phyloP scores from a whole-genome alignment of 805 yeast species.

The Metschnikowia arizonensis region DNA sequence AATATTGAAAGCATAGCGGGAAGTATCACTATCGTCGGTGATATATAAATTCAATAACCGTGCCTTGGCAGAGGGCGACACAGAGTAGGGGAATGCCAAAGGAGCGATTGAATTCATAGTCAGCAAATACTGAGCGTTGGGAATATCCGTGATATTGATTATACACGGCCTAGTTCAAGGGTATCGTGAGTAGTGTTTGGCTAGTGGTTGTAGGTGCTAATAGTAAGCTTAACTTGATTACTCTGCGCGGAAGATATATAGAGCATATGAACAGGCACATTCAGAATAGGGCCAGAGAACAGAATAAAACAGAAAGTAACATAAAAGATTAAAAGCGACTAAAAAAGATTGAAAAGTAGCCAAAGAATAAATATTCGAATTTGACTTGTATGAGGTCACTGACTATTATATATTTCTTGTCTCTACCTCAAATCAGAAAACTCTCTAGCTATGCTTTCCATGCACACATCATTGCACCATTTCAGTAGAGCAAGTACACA shows the following conservation, averaged over 20 bases:
- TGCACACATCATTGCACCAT: background rate
- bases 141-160: background rate
- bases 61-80: slow-evolving; percentile 14
- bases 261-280: background rate
- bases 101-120: slow-evolving; percentile 3
- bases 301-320: background rate
- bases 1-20: slow-evolving; percentile 21
- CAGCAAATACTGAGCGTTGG: background rate
- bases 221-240: background rate
- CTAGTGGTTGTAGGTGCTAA: background rate
- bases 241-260: slow-evolving; percentile 2
- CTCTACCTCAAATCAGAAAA: background rate
- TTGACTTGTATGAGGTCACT: too few relatives aligned
- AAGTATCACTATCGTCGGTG: slow-evolving; percentile 25
- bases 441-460: too few relatives aligned
- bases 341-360: too few relatives aligned
- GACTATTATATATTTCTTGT: background rate
- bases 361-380: too few relatives aligned
- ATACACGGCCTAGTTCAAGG: background rate
- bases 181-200: background rate
- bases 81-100: slow-evolving; percentile 28
- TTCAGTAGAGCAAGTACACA: too few relatives aligned
- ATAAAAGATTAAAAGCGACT: background rate
- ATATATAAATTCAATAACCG: slow-evolving; percentile 23
- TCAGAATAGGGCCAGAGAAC: background rate